Conservation (phyloP, 2,329 filamentous ascomycete genomes). For the Fusarium sp. region DNA sequence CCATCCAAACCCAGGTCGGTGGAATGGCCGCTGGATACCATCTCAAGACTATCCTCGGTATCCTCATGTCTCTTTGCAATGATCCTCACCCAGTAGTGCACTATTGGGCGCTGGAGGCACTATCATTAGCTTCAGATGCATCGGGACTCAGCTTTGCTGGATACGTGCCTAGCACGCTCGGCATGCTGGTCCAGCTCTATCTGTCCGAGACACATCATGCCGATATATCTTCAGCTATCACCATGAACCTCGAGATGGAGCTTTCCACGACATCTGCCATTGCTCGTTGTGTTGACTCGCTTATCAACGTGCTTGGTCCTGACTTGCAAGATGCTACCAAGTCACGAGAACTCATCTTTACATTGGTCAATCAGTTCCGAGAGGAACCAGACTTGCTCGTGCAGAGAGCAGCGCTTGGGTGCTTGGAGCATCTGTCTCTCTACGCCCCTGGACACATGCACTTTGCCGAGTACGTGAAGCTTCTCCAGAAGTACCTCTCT, state of each 20-base stretch:
- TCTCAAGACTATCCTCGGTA: conserved; percentile 95
- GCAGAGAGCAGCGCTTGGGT: conserved; percentile 81
- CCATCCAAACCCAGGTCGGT: conserved; percentile 94
- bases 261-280: conserved; percentile 85
- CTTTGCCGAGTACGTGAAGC: conserved; percentile 84
- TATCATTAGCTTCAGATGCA: conserved; percentile 89
- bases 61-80: conserved; percentile 96
- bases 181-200: conserved; percentile 94
- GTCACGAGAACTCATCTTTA: conserved; percentile 91
- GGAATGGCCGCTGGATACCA: conserved; percentile 98
- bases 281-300: conserved; percentile 89
- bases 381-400: conserved; percentile 78
- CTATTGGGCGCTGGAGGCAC: conserved; percentile 93
- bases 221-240: conserved; percentile 81
- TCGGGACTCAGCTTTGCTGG: conserved; percentile 92
- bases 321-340: conserved; percentile 94
- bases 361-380: conserved; percentile 84
- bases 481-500: conserved; percentile 81
- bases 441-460: conserved; percentile 92
- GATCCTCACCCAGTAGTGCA: conserved; percentile 96
- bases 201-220: conserved; percentile 91
- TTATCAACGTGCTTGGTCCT: conserved; percentile 95
- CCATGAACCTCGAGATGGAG: conserved; percentile 91
- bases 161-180: conserved; percentile 90
- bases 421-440: conserved; percentile 89